Conservation (phyloP, 176 grass and related monocot genomes). For the Pontederia paniculata region DNA sequence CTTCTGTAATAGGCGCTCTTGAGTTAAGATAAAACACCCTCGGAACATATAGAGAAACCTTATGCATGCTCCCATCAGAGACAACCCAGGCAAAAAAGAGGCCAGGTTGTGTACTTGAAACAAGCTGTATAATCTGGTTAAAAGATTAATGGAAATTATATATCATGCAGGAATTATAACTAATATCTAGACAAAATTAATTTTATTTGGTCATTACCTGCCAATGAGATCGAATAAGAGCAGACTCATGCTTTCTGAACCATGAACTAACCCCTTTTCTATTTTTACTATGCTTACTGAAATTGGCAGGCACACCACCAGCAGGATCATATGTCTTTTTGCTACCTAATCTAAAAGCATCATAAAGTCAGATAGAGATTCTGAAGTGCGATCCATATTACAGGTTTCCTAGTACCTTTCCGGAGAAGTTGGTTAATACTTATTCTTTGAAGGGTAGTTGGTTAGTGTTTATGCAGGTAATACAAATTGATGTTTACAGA, state of each 20-base stretch:
- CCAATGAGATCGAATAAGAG: conserved; percentile 84
- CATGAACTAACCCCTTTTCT: conserved; percentile 34
- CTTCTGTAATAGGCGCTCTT: conserved; percentile 63
- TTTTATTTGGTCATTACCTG: conserved; percentile 40
- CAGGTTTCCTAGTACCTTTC: too few relatives aligned
- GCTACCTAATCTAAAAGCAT: conserved; percentile 47
- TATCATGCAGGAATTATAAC: not conserved
- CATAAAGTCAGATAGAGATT: not conserved
- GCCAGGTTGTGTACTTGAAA: conserved; percentile 47
- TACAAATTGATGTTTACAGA: too few relatives aligned
- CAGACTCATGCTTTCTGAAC: conserved; percentile 77
- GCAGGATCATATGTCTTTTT: conserved; percentile 24
- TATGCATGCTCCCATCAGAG: conserved; percentile 85
- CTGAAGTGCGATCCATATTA: not conserved
- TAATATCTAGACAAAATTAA: too few relatives aligned
- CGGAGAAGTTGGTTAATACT: too few relatives aligned
- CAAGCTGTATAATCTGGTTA: conserved; percentile 86
- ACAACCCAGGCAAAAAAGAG: conserved; percentile 85
- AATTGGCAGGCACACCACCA: conserved; percentile 28
- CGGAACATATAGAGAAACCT: conserved; percentile 65
- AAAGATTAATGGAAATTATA: too few relatives aligned
- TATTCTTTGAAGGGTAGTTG: not conserved
- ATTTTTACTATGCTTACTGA: conserved; percentile 27
- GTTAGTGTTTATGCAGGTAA: too few relatives aligned
- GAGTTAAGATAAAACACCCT: conserved; percentile 82